These are phyloP conservation scores for Phytophthora kernoviae DNA, from an alignment of 352 stramenopile genomes.

Conservation along the genomic window DNA sequence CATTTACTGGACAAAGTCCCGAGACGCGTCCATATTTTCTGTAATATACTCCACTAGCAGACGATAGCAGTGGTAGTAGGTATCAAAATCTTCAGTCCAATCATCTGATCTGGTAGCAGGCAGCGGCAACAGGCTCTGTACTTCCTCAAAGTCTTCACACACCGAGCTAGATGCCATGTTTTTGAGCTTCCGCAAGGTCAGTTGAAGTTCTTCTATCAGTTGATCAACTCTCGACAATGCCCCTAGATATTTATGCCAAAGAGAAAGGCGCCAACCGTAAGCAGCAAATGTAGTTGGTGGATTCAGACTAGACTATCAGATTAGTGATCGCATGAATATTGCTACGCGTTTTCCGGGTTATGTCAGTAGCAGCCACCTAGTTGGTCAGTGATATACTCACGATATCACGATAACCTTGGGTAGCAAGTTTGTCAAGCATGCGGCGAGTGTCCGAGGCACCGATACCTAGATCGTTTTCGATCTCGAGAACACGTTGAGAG, in stretches of 20 bases:
- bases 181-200: too few species aligned
- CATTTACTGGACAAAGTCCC: conserved; percentile 61
- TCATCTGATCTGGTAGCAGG: too few species aligned
- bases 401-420: conserved; percentile 58
- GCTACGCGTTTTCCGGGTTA: too few species aligned
- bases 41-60: conserved; percentile 56
- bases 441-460: conserved; percentile 44
- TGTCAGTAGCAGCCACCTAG: conserved; percentile 12
- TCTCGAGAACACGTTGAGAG: conserved; percentile 67
- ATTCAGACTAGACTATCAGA: not conserved
- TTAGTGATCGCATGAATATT: not conserved
- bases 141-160: too few species aligned
- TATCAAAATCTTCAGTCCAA: too few species aligned
- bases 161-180: too few species aligned
- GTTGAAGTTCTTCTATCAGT: too few species aligned
- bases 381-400: conserved; percentile 57
- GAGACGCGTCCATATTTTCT: conserved; percentile 56
- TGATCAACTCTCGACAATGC: too few species aligned
- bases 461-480: conserved; percentile 77
- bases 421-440: conserved; percentile 58
- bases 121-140: too few species aligned
- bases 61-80: conserved; percentile 54
- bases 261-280: too few species aligned
- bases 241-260: too few species aligned
- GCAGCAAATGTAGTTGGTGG: conserved; percentile 10